Conservation (phyloP, 495 filamentous ascomycete species). For the Neurospora cerealis region DNA sequence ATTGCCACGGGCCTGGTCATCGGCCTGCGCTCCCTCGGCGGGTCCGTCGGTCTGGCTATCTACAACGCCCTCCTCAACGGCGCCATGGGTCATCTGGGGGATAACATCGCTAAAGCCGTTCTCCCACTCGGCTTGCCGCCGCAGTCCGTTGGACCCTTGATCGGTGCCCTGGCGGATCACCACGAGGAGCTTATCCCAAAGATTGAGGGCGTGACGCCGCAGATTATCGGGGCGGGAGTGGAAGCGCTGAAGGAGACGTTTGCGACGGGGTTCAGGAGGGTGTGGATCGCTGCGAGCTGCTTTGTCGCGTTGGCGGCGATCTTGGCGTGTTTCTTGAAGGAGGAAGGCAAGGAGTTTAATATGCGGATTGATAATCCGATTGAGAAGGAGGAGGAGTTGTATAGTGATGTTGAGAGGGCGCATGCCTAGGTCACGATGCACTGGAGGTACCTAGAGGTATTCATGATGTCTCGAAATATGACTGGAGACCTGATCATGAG, state of each 20-base stretch:
- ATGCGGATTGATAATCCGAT: conserved; percentile 15
- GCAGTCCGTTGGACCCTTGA: conserved; percentile 6
- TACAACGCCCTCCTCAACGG: conserved; percentile 18
- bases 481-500: no score
- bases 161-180: conserved; percentile 9
- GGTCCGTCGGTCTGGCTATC: conserved; percentile 24
- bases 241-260: conserved; percentile 14
- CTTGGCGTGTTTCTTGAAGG: conserved; percentile 7
- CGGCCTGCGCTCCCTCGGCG: conserved; percentile 22
- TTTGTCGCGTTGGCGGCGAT: conserved; percentile 17
- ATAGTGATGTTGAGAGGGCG: background rate
- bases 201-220: conserved; percentile 16
- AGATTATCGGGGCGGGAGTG: conserved; percentile 15
- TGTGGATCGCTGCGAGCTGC: conserved; percentile 19
- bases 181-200: conserved; percentile 7
- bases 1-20: conserved; percentile 23
- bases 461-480: no score
- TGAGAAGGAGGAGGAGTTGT: conserved; percentile 17
- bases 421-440: background rate
- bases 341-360: conserved; percentile 13
- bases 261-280: conserved; percentile 14
- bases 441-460: no score
- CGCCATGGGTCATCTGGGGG: conserved; percentile 9
- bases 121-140: conserved; percentile 14
- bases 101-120: conserved; percentile 17